Evolutionary conservation across 768 basidiomycete species (phyloP).

Genomic region (Tulasnella sp.): DNA sequence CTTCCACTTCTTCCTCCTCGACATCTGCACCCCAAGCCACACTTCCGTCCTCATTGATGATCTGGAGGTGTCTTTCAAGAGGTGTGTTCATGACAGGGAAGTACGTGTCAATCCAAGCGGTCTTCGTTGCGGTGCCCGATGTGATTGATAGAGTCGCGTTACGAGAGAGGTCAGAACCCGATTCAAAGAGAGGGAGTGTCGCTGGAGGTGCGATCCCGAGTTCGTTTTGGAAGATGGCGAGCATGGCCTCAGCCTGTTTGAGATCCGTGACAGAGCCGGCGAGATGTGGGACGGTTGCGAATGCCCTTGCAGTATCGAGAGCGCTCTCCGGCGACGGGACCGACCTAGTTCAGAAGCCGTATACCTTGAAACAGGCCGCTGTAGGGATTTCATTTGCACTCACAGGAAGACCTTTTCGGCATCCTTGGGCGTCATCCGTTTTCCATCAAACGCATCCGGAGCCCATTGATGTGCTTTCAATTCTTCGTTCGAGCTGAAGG

Average conservation of each 20-base stretch:
- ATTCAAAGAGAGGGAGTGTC: constrained; percentile 50
- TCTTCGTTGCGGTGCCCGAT: constrained; percentile 30
- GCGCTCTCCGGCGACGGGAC: constrained; percentile 50
- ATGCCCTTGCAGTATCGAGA: constrained; percentile 41
- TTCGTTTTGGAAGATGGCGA: constrained; percentile 55
- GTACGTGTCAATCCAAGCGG: constrained; percentile 78
- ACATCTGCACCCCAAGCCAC: constrained; percentile 61
- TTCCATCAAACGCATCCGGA: no score
- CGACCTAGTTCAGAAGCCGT: constrained; percentile 28
- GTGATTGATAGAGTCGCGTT: constrained; percentile 49
- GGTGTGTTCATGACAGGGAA: constrained; percentile 81
- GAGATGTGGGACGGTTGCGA: constrained; percentile 59
- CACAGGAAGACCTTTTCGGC: constrained; percentile 40
- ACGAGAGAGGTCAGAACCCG: constrained; percentile 57
- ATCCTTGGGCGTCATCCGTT: constrained; percentile 25
- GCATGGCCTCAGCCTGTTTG: constrained; percentile 51
- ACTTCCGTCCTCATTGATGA: constrained; percentile 45
- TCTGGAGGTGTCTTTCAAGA: constrained; percentile 52
- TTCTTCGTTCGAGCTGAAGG: no score
- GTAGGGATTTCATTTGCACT: no score
- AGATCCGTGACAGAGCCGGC: constrained; percentile 55
- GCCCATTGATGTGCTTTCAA: no score
- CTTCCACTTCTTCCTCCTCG: constrained; percentile 57
- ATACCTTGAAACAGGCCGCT: neutral
- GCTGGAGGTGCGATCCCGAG: constrained; percentile 32